Base-by-base conservation (phyloP, 257 asterid genomes). In the Penstemon davidsonii region DNA sequence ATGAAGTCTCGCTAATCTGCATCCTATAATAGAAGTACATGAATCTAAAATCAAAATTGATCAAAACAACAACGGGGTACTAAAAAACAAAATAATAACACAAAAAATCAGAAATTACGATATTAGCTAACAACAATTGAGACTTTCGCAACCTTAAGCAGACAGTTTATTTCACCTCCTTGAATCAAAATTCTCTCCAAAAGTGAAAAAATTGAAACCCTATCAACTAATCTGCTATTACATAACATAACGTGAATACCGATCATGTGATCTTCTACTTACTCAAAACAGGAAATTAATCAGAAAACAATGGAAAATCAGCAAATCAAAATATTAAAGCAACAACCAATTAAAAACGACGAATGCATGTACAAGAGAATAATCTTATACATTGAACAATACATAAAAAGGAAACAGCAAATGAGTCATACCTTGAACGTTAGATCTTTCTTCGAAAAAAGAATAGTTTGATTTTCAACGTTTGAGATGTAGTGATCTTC, bases 351-450 rank as follows among this genome's bases (percentile, higher is more conserved):
- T 9, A 46, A 46, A 46, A 46, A 5, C 4, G 52, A 49, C 4
- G 11, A 38, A 58, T 18, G 44, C 76, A 8, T 9, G 45, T 4
- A 13, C 0, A 25, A 19, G 2, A 33, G 33, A 55, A 5, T 39
- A 47, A 5, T 33, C 41, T 36, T 13, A 64, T 40, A 41, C 0
- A 15, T 12, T 4, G 45, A 39, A 4, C 15, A 63, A 7, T 58
- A 50, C 33, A 25, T 25, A 12, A 18, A 40, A 4, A 5, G 4
- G 5, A 43, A 6, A 5, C n/a, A 55, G 4, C 40, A 53, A 18
- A 46, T 1, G 19, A 55, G 44, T 1, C 76, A 11, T 65, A 78
- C 79, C 79, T 78, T 41, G 15, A 5, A 42, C 3, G 13, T 6
- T 5, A n/a, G 62, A 42, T 2, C 9, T 41, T 44, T 44, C 9